These are phyloP conservation scores for Cornus suecica DNA, from an alignment of 148 eudicot genomes.

Conservation along the genomic window DNA sequence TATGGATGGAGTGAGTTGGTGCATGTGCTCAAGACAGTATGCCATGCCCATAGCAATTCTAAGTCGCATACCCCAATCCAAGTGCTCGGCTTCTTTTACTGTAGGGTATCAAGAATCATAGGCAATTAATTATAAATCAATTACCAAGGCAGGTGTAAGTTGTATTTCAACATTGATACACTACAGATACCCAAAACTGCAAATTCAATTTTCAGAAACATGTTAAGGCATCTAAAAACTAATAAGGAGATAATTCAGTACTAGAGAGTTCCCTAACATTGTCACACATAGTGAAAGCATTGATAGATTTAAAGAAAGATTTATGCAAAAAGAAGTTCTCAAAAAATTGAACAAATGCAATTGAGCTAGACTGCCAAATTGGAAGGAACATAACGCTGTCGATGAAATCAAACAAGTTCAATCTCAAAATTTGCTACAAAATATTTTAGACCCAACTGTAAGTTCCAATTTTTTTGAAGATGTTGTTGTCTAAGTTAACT, in stretches of 20 bases:
- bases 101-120: conserved; percentile 19
- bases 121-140: background rate
- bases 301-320: too few relatives aligned
- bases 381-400: background rate
- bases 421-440: background rate
- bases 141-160: background rate
- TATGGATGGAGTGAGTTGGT: conserved; percentile 62
- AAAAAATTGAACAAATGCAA: background rate
- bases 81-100: conserved; percentile 90
- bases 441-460: background rate
- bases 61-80: conserved; percentile 79
- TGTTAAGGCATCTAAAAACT: background rate
- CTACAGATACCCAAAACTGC: background rate
- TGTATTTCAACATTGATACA: background rate
- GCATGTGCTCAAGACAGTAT: conserved; percentile 85
- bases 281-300: background rate
- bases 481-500: background rate
- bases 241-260: background rate
- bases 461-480: background rate
- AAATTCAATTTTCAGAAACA: background rate
- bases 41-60: conserved; percentile 84
- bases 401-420: background rate
- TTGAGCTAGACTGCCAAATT: background rate
- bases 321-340: background rate
- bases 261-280: background rate